Evolutionary conservation across 441 rosid genomes (phyloP).

Genomic region (Erysimum pusillum): DNA sequence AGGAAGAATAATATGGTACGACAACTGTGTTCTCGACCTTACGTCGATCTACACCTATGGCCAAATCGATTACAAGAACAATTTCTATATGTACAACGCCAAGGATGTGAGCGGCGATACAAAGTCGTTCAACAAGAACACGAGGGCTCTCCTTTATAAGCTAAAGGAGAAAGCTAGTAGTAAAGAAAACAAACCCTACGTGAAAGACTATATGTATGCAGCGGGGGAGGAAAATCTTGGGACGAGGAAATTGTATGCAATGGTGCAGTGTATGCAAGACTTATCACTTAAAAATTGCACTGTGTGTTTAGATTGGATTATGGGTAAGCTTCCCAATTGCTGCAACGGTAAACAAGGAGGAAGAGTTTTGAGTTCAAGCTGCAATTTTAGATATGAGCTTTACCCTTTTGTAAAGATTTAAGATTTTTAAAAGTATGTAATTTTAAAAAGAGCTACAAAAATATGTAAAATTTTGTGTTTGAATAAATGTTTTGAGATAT

Average conservation of each 20-base stretch:
- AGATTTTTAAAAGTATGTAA: background rate
- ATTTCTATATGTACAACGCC: background rate
- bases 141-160: background rate
- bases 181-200: background rate
- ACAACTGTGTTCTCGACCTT: background rate
- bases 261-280: slow-evolving; percentile 62
- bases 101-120: background rate
- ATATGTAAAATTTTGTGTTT: too few species aligned
- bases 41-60: background rate
- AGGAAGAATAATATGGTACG: background rate
- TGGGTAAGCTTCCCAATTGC: slow-evolving; percentile 46
- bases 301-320: slow-evolving; percentile 22
- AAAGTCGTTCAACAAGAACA: background rate
- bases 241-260: slow-evolving; percentile 53
- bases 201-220: background rate
- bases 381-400: slow-evolving; percentile 57
- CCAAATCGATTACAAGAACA: background rate
- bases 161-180: background rate
- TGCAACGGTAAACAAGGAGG: slow-evolving; percentile 56
- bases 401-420: slow-evolving; percentile 29
- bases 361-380: slow-evolving; percentile 49
- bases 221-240: slow-evolving; percentile 42
- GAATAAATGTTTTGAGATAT: too few species aligned
- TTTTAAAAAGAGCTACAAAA: too few species aligned
- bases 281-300: slow-evolving; percentile 22